Percentiles rank a stretch among this genome's conserved stretches.
Conservation (phyloP, 2,329 filamentous ascomycete genomes). For the Metarhizium anisopliae region DNA sequence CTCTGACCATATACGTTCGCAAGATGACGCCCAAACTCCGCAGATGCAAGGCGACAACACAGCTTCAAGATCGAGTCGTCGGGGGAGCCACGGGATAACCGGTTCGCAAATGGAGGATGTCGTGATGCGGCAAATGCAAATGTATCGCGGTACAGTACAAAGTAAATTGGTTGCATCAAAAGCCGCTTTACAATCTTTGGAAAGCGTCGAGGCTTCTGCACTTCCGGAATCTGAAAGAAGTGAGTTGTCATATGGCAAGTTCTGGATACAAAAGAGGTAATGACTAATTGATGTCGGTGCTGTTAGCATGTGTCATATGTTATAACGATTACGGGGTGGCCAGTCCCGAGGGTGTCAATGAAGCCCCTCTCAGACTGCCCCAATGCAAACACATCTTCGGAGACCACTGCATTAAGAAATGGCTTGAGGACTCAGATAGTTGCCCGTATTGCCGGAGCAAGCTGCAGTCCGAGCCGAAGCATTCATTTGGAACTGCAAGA, state of each 20-base stretch:
- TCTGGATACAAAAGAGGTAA: not conserved
- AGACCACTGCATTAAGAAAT: constrained; percentile 55
- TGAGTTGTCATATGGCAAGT: constrained; percentile 21
- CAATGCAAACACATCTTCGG: constrained; percentile 58
- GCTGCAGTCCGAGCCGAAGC: constrained; percentile 39
- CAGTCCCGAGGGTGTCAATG: constrained; percentile 49
- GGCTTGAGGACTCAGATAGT: constrained; percentile 53
- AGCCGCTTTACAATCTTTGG: constrained; percentile 34
- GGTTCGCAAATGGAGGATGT: constrained; percentile 18
- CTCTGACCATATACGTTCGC: constrained; percentile 14
- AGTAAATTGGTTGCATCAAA: constrained; percentile 40
- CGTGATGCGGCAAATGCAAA: constrained; percentile 31
- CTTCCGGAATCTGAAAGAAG: constrained; percentile 38
- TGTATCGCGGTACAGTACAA: constrained; percentile 34
- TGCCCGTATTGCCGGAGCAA: constrained; percentile 58
- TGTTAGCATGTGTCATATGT: constrained; percentile 51
- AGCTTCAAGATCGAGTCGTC: constrained; percentile 1
- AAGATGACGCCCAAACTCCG: constrained; percentile 10
- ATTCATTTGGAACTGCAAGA: constrained; percentile 11
- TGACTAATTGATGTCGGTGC: not conserved
- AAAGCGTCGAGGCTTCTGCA: constrained; percentile 35
- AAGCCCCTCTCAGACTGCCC: constrained; percentile 48
- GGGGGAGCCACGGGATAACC: not conserved
- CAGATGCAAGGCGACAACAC: not conserved
- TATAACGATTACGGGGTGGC: constrained; percentile 52